phyloP scores from a whole-genome alignment of 2,329 filamentous ascomycete species.

The Cladosporium cucumerinum region DNA sequence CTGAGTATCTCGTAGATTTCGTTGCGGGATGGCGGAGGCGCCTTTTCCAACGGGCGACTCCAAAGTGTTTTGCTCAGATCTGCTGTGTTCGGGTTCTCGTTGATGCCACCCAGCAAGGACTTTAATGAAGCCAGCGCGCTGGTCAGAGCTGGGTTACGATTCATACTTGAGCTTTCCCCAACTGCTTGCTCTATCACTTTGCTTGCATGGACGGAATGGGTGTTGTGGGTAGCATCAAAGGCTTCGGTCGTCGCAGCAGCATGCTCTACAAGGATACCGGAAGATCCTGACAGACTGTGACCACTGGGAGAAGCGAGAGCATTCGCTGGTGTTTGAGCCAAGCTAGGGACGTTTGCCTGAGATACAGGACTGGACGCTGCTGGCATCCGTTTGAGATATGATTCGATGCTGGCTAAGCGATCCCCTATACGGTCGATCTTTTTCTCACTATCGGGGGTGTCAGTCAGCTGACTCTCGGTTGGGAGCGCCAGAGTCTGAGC shows the following conservation, averaged over 20 bases:
- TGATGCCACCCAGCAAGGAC: slow-evolving; percentile 17
- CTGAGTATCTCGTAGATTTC: slow-evolving; percentile 10
- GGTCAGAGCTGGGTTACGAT: slow-evolving; percentile 16
- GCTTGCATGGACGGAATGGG: slow-evolving; percentile 16
- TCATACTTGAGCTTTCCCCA: slow-evolving; percentile 14
- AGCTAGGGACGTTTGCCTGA: slow-evolving; percentile 7
- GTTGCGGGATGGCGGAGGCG: background rate
- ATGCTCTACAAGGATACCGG: background rate
- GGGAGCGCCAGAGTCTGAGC: background rate
- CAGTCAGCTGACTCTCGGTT: background rate
- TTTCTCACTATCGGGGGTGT: slow-evolving; percentile 20
- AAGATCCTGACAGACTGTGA: slow-evolving; percentile 12
- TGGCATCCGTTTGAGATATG: slow-evolving; percentile 18
- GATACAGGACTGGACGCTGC: slow-evolving; percentile 11
- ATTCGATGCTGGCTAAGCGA: slow-evolving; percentile 23
- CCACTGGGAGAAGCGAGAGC: slow-evolving; percentile 11
- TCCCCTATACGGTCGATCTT: slow-evolving; percentile 26
- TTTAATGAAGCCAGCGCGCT: slow-evolving; percentile 17
- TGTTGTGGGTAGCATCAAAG: slow-evolving; percentile 17
- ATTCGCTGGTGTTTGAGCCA: slow-evolving; percentile 9
- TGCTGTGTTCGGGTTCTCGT: slow-evolving; percentile 16
- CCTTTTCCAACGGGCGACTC: slow-evolving; percentile 11
- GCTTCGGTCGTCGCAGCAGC: background rate
- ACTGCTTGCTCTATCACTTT: slow-evolving; percentile 17
- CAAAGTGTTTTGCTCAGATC: slow-evolving; percentile 14